Percentiles rank a stretch among this genome's conserved stretches.
These are phyloP conservation scores for Clitopilus hobsonii DNA, from an alignment of 768 basidiomycete species.

Conservation along the genomic window DNA sequence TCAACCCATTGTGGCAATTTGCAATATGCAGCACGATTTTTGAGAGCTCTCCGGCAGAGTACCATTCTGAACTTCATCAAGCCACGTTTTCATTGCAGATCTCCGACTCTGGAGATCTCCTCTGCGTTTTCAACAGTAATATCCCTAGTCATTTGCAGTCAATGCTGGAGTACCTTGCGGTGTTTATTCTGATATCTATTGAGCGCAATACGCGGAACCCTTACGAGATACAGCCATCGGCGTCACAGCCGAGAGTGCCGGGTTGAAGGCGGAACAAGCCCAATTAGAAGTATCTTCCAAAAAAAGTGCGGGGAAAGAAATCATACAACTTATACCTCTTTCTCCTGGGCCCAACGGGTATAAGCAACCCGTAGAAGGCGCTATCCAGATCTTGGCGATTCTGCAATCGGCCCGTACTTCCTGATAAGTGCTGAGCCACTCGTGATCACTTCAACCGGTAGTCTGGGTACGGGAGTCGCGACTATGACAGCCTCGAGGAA, in stretches of 20 bases:
- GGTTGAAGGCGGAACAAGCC: background rate
- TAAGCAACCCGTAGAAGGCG: constrained; percentile 27
- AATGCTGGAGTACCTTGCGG: too few relatives aligned
- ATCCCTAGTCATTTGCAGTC: background rate
- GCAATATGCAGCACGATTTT: background rate
- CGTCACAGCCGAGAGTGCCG: background rate
- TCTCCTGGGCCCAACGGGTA: constrained; percentile 12
- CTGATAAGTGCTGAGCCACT: too few relatives aligned
- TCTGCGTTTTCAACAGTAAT: background rate
- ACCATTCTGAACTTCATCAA: background rate
- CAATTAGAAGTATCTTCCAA: background rate
- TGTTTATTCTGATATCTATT: background rate
- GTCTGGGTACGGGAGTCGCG: background rate
- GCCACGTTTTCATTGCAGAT: background rate
- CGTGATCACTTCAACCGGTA: constrained; percentile 12
- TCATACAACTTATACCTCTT: constrained; percentile 1
- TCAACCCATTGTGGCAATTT: background rate
- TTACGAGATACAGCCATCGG: background rate
- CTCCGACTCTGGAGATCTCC: background rate
- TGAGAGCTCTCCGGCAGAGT: background rate
- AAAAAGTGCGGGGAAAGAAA: background rate
- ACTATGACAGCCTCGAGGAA: background rate
- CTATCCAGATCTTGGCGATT: constrained; percentile 16
- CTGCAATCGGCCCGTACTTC: constrained; percentile 13
- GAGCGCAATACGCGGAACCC: background rate